Percentiles rank a stretch among this genome's conserved stretches.
Evolutionary conservation across 2,329 filamentous ascomycete species (phyloP).

Genomic region (Thermoascus crustaceus): DNA sequence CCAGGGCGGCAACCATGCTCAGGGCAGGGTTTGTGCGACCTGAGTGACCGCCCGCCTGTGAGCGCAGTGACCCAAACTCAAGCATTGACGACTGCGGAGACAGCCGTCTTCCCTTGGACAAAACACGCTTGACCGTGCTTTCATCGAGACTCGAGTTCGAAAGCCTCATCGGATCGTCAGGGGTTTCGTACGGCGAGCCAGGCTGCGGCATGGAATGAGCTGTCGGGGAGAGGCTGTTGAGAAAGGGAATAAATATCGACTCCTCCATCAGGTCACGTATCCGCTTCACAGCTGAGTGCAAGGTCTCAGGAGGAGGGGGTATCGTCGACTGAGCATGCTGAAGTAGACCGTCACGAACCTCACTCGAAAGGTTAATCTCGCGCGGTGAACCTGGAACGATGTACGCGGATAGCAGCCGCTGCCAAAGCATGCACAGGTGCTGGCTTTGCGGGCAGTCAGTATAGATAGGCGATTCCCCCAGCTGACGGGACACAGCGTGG

Average conservation of each 20-base stretch:
- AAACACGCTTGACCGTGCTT: constrained; percentile 17
- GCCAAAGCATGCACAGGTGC: constrained; percentile 75
- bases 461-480: constrained; percentile 37
- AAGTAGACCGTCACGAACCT: constrained; percentile 74
- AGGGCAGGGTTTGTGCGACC: constrained; percentile 23
- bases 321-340: constrained; percentile 49
- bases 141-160: constrained; percentile 24
- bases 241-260: constrained; percentile 83
- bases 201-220: constrained; percentile 39
- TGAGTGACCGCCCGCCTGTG: constrained; percentile 15
- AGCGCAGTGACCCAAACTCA: constrained; percentile 19
- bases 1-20: constrained; percentile 22
- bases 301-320: constrained; percentile 64
- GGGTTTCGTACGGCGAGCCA: constrained; percentile 34
- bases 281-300: constrained; percentile 77
- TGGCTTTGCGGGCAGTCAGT: constrained; percentile 52
- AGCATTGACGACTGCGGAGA: constrained; percentile 25
- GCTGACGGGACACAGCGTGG: constrained; percentile 47
- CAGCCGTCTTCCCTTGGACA: constrained; percentile 20
- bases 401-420: constrained; percentile 80
- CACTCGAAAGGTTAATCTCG: constrained; percentile 83
- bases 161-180: constrained; percentile 28
- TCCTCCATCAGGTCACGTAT: constrained; percentile 97
- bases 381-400: constrained; percentile 76
- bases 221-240: constrained; percentile 57